Base-by-base conservation (phyloP, 768 basidiomycete species). In the Phlebiopsis flavidoalba region DNA sequence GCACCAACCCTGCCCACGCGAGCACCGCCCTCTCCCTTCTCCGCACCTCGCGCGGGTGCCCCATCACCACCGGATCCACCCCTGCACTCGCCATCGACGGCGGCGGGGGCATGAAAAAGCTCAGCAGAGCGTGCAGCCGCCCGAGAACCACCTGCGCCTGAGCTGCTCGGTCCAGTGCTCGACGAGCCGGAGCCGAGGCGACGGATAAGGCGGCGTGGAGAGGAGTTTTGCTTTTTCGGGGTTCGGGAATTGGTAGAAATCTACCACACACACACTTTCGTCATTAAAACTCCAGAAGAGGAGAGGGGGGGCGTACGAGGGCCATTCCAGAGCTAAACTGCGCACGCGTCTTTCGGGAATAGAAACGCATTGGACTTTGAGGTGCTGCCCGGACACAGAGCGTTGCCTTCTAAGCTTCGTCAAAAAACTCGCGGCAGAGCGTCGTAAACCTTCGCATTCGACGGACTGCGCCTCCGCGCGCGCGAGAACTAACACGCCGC, bases 101-200 rank as follows among this genome's bases (percentile, higher is more conserved):
- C 14, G 8, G 46, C 17, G 31, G 36, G 24, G 52, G 33, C n/a
- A n/a, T n/a, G 55, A 54, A 8, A 24, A 17, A 55, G 48, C 59
- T 73, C 68, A 81, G 64, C 74, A 80, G 64, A 88, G 79, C 17
- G 80, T 78, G 70, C 88, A 90, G 46, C 88, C 88, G 65, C 79
- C 83, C 63, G 85, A 80, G 70, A 89, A 89, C 88, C 88, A 90
- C 88, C 88, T 89, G 65, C 60, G 71, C 62, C 81, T 77, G 59
- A 91, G 74, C 68, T 84, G 82, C 75, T 97, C 93, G 67, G 98
- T 95, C 96, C 96, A 98, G 68, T 93, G 90, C 26, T 91, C 91
- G 60, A 97, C 88, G 66, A 98, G 79, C 59, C 89, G 80, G 63
- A 97, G 77, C 26, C 89, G 81, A 0, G 91, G 80, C 57, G 85